A percentile compares a stretch with the other conserved stretches of the same genome.
phyloP scores from a whole-genome alignment of 2,329 filamentous ascomycete genomes.

The Paecilomyces fulvus region DNA sequence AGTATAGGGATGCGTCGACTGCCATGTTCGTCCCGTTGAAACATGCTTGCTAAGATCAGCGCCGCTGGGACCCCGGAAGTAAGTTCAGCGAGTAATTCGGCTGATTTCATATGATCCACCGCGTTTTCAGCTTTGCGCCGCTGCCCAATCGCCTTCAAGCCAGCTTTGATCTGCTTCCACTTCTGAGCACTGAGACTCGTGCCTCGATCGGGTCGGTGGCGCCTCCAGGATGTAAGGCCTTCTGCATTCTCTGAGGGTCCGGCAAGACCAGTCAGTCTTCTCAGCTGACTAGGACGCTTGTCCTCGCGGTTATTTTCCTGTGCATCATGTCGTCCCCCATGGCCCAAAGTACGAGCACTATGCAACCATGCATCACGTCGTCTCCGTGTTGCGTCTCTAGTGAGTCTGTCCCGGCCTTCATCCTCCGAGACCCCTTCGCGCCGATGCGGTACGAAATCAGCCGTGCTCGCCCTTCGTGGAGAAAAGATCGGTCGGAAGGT shows the following conservation, averaged over 20 bases:
- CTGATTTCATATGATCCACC: slow-evolving; percentile 89
- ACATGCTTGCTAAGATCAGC: slow-evolving; percentile 92
- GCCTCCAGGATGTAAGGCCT: slow-evolving; percentile 49
- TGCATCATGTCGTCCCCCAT: slow-evolving; percentile 40
- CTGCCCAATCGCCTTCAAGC: slow-evolving; percentile 66
- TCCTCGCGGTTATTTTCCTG: slow-evolving; percentile 45
- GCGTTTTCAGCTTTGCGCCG: slow-evolving; percentile 74
- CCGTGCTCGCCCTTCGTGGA: slow-evolving; percentile 57
- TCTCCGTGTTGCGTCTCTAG: slow-evolving; percentile 48
- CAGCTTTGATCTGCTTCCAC: slow-evolving; percentile 90
- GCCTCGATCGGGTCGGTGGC: slow-evolving; percentile 52
- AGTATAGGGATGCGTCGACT: slow-evolving; percentile 92
- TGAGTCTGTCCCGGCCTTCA: slow-evolving; percentile 58
- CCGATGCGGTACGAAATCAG: slow-evolving; percentile 47
- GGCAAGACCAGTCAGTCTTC: slow-evolving; percentile 56
- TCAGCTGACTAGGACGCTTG: slow-evolving; percentile 54
- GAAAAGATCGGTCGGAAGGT: slow-evolving; percentile 42
- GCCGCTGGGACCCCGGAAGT: slow-evolving; percentile 88
- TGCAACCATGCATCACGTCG: slow-evolving; percentile 53
- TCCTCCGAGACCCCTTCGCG: slow-evolving; percentile 66
- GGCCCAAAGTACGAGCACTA: slow-evolving; percentile 36
- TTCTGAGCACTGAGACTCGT: slow-evolving; percentile 67
- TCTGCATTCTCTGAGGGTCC: slow-evolving; percentile 56
- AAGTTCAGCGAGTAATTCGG: slow-evolving; percentile 91
- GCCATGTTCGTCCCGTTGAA: slow-evolving; percentile 91